A percentile compares a stretch with the other conserved stretches of the same genome.
These are phyloP conservation scores for Colletotrichum sp. DNA, from an alignment of 2,329 filamentous ascomycete species.

Conservation along the genomic window DNA sequence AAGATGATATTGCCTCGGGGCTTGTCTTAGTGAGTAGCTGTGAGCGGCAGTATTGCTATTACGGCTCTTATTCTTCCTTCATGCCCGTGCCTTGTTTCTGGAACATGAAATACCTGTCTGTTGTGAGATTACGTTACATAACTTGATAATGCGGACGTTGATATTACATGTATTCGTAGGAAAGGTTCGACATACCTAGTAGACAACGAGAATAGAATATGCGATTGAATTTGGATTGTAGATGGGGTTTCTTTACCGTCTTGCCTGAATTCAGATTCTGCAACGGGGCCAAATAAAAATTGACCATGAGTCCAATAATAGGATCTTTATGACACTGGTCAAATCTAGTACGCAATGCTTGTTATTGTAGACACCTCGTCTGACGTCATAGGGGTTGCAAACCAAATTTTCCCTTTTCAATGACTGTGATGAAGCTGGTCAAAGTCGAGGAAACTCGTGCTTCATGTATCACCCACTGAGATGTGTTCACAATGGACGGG, in stretches of 20 bases:
- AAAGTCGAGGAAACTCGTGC: not conserved
- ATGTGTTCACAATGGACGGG: not conserved
- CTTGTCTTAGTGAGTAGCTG: not conserved
- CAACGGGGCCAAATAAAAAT: rapidly evolving
- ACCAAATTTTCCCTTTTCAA: too few species aligned
- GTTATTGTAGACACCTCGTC: not conserved
- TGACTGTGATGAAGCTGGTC: not conserved
- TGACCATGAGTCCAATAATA: not conserved
- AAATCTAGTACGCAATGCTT: not conserved
- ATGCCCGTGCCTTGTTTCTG: not conserved
- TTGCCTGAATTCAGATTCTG: rapidly evolving
- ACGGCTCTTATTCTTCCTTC: not conserved
- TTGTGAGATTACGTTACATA: rapidly evolving
- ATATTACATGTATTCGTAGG: not conserved
- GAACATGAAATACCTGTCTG: rapidly evolving
- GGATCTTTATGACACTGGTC: not conserved
- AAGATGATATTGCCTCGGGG: not conserved
- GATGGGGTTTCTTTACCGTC: not conserved
- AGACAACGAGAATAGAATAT: not conserved
- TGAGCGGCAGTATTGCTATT: rapidly evolving
- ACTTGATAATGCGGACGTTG: not conserved
- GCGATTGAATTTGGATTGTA: not conserved
- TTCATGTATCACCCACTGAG: rapidly evolving
- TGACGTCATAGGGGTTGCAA: not conserved
- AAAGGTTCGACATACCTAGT: not conserved